phyloP scores from a whole-genome alignment of 805 yeast species.

The Wickerhamomyces ciferrii region DNA sequence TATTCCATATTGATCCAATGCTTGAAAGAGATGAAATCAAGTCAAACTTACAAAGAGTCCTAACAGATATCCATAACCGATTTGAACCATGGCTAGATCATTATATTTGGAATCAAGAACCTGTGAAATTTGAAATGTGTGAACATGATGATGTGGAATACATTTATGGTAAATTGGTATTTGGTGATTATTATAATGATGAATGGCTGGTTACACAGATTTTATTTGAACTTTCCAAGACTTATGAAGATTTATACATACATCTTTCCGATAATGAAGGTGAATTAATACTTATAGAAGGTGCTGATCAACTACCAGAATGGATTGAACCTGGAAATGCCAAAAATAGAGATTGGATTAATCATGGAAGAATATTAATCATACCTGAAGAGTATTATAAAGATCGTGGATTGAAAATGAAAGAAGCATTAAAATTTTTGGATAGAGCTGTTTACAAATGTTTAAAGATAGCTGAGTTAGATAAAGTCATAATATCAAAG shows the following conservation, averaged over 20 bases:
- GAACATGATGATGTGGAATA: constrained; percentile 6
- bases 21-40: constrained; percentile 12
- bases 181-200: constrained; percentile 39
- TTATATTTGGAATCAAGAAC: constrained; percentile 38
- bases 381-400: constrained; percentile 34
- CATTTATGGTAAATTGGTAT: constrained; percentile 33
- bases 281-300: constrained; percentile 49
- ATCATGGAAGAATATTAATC: constrained; percentile 31
- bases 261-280: constrained; percentile 49
- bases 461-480: constrained; percentile 19
- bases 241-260: constrained; percentile 33
- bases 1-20: constrained; percentile 27
- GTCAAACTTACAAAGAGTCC: constrained; percentile 9
- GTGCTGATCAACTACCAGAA: constrained; percentile 38
- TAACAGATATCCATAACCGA: constrained; percentile 16
- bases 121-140: constrained; percentile 7
- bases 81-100: constrained; percentile 30
- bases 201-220: constrained; percentile 38
- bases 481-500: constrained; percentile 12
- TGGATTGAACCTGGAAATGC: constrained; percentile 44
- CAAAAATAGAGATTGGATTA: constrained; percentile 48
- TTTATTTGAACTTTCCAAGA: constrained; percentile 30
- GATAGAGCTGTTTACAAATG: constrained; percentile 31
- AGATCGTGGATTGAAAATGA: constrained; percentile 28
- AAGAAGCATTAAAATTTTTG: constrained; percentile 37